Conservation (phyloP, 1,284 basidiomycete species). For the Ceratobasidium theobromae region DNA sequence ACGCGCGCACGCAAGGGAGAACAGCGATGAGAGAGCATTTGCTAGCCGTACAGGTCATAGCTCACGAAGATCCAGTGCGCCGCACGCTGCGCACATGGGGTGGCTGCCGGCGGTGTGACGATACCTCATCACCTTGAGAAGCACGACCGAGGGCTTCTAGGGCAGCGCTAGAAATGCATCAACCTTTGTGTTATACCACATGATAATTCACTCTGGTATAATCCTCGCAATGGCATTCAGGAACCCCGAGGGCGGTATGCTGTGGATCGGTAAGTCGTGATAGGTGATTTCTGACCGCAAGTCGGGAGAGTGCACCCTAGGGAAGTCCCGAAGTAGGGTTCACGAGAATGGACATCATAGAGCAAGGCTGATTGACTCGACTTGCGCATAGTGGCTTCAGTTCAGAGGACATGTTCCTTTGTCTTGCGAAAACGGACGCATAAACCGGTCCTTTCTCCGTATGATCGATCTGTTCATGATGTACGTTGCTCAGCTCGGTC, state of each 20-base stretch:
- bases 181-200: background rate
- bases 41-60: too few relatives aligned
- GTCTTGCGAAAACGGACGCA: background rate
- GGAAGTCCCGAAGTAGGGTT: slow-evolving; percentile 6
- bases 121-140: too few relatives aligned
- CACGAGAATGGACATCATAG: background rate
- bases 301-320: background rate
- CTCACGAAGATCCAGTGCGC: too few relatives aligned
- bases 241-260: background rate
- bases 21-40: too few relatives aligned
- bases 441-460: slow-evolving; percentile 17
- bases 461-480: slow-evolving; percentile 29
- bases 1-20: too few relatives aligned
- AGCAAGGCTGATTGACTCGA: background rate
- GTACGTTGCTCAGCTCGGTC: background rate
- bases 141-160: background rate
- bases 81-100: too few relatives aligned
- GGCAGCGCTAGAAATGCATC: background rate
- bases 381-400: background rate
- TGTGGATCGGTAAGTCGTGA: slow-evolving; percentile 10
- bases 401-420: slow-evolving; percentile 1
- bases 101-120: too few relatives aligned
- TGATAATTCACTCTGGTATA: background rate
- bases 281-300: slow-evolving; percentile 10
- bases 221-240: background rate